Conservation (phyloP, 495 filamentous ascomycete genomes). For the Darksidea phi region DNA sequence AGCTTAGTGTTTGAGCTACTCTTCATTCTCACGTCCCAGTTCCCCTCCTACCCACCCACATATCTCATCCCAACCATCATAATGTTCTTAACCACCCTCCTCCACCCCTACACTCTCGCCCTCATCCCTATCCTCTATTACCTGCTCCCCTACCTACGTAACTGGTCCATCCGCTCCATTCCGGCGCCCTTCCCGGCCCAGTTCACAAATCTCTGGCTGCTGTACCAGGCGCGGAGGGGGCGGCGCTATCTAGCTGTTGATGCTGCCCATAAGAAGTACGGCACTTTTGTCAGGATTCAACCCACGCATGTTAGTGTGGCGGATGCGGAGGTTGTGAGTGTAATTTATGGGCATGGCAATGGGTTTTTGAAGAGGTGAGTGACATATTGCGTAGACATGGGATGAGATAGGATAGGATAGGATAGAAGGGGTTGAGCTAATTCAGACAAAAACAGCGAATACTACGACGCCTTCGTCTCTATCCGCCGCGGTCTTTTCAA, state of each 20-base stretch:
- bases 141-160: constrained; percentile 67
- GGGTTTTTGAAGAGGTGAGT: constrained; percentile 47
- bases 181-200: constrained; percentile 67
- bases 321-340: constrained; percentile 56
- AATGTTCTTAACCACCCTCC: constrained; percentile 52
- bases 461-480: constrained; percentile 90
- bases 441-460: constrained; percentile 52
- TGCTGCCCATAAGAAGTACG: constrained; percentile 67
- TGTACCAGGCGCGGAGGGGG: constrained; percentile 66
- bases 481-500: constrained; percentile 88
- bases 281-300: constrained; percentile 59
- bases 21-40: no score
- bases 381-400: background rate
- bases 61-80: background rate
- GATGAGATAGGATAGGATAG: background rate
- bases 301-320: constrained; percentile 61
- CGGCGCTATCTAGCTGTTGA: constrained; percentile 68
- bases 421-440: background rate
- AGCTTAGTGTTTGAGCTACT: no score
- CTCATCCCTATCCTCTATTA: constrained; percentile 60
- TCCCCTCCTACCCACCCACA: no score
- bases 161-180: constrained; percentile 61
- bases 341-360: constrained; percentile 56
- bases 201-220: constrained; percentile 77
- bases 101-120: constrained; percentile 59